Evolutionary conservation across 768 basidiomycete species (phyloP).

Genomic region (Kwoniella bestiolae): DNA sequence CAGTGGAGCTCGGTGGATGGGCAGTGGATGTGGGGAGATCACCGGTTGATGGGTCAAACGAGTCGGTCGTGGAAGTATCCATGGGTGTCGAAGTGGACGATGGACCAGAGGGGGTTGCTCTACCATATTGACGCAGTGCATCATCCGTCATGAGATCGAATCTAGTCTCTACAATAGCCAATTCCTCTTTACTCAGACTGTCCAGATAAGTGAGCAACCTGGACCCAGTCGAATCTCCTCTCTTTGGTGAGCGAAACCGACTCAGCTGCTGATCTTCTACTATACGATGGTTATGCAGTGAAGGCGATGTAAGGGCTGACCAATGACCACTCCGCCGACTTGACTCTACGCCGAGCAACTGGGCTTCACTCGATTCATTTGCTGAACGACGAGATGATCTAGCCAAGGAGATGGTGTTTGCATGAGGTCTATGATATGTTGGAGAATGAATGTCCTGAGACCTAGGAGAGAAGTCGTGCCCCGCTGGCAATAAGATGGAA

Average conservation of each 20-base stretch:
- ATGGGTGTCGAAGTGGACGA: not conserved
- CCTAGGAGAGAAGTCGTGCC: not conserved
- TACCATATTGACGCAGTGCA: constrained; percentile 25
- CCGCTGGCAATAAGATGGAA: constrained; percentile 3
- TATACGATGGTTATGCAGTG: not conserved
- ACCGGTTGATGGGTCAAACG: not conserved
- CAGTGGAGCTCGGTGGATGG: not conserved
- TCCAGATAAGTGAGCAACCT: constrained; percentile 14
- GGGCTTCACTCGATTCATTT: constrained; percentile 23
- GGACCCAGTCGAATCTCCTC: constrained; percentile 8
- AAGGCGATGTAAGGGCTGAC: constrained; percentile 19
- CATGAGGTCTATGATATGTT: constrained; percentile 18
- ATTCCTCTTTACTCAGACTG: constrained; percentile 36
- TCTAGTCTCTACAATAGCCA: constrained; percentile 33
- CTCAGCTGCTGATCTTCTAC: constrained; percentile 7
- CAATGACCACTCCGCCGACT: constrained; percentile 2
- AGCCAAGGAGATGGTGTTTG: constrained; percentile 18
- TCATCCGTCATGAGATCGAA: constrained; percentile 44
- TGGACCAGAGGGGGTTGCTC: not conserved
- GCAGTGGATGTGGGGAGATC: not conserved
- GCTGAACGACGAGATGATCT: constrained; percentile 7
- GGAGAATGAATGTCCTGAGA: not conserved
- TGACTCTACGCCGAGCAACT: constrained; percentile 27
- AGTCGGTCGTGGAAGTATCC: not conserved
- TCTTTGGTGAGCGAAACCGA: constrained; percentile 1